Conservation (phyloP, 2,329 filamentous ascomycete species). For the Colletotrichum neosansevieriae region DNA sequence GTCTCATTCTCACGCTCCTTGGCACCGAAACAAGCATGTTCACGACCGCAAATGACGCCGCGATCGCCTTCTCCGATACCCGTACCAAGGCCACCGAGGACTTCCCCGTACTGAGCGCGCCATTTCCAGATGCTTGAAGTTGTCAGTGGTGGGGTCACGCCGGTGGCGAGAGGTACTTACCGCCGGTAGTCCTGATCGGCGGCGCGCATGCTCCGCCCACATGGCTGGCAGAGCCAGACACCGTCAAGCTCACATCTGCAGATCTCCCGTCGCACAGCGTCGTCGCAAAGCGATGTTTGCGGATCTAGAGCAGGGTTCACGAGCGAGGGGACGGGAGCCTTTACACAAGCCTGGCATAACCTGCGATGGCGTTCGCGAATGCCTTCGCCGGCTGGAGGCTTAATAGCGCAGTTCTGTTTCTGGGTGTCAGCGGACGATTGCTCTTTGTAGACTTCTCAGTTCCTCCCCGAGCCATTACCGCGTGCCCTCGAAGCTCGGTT, state of each 20-base stretch:
- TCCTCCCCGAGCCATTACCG: constrained; percentile 27
- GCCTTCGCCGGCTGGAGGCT: constrained; percentile 76
- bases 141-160: background rate
- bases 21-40: constrained; percentile 79
- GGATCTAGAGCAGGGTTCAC: constrained; percentile 58
- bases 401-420: constrained; percentile 86
- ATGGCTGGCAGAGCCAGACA: constrained; percentile 89
- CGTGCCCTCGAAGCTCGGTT: background rate
- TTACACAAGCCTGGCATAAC: constrained; percentile 81
- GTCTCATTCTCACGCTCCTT: constrained; percentile 85
- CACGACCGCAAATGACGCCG: constrained; percentile 89
- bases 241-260: constrained; percentile 66
- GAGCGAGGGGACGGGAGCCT: constrained; percentile 74
- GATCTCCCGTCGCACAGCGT: constrained; percentile 67
- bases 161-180: constrained; percentile 51
- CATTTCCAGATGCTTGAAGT: constrained; percentile 81
- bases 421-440: constrained; percentile 32
- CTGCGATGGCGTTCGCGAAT: constrained; percentile 83
- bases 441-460: constrained; percentile 9
- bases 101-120: constrained; percentile 86
- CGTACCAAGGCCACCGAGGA: constrained; percentile 83
- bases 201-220: constrained; percentile 77
- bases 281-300: constrained; percentile 61
- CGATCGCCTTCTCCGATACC: constrained; percentile 90
- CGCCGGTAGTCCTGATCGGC: constrained; percentile 70